Conservation (phyloP, 495 filamentous ascomycete genomes). For the Xylaria venustula region DNA sequence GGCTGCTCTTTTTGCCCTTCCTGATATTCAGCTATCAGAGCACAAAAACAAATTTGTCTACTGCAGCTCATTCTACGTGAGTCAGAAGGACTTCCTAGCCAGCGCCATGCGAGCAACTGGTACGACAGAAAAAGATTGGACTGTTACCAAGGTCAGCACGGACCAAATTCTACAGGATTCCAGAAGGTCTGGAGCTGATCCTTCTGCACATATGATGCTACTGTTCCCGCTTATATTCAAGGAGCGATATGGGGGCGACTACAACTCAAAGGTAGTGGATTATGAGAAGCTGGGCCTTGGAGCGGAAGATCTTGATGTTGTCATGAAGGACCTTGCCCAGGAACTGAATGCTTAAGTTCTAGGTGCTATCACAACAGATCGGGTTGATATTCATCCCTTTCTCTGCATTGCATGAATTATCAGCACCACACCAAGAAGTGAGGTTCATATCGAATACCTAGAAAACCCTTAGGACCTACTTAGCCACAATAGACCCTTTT, state of each 20-base stretch:
- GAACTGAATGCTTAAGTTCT: neutral
- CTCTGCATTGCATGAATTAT: too few relatives aligned
- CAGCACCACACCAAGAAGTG: too few relatives aligned
- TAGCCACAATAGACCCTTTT: too few relatives aligned
- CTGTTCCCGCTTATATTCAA: conserved; percentile 30
- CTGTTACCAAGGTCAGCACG: conserved; percentile 36
- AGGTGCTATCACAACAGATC: too few relatives aligned
- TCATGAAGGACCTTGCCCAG: conserved; percentile 12
- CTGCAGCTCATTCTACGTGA: conserved; percentile 37
- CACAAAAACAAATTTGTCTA: conserved; percentile 38
- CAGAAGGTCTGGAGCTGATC: conserved; percentile 33
- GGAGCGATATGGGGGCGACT: conserved; percentile 27
- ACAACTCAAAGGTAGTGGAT: conserved; percentile 26
- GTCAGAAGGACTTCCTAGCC: conserved; percentile 40
- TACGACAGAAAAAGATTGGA: conserved; percentile 50
- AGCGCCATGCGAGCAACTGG: conserved; percentile 48
- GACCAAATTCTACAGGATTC: conserved; percentile 38
- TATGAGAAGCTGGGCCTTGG: conserved; percentile 20
- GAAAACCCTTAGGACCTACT: too few relatives aligned
- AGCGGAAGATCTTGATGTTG: conserved; percentile 28
- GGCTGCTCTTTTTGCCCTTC: conserved; percentile 29
- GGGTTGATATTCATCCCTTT: too few relatives aligned
- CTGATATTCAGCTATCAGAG: conserved; percentile 12
- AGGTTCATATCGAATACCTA: too few relatives aligned
- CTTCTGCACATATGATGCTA: conserved; percentile 21